Evolutionary conservation across 208 protist species (phyloP).

Genomic region (Tritrichomonas foetus): DNA sequence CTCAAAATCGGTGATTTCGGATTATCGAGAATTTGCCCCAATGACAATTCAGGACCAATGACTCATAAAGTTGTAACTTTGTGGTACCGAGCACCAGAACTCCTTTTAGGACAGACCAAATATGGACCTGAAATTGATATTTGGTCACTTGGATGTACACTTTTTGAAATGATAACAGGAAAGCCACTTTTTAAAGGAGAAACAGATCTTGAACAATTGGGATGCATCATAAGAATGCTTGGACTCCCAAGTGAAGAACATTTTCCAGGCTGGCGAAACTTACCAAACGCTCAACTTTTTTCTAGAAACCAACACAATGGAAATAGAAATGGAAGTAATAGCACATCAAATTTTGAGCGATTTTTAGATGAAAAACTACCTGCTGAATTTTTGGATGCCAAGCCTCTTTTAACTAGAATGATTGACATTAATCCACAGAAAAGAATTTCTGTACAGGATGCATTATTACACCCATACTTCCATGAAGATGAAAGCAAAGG

Average conservation of each 20-base stretch:
- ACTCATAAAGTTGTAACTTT: not conserved
- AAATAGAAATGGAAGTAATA: too few relatives aligned
- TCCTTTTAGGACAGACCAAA: not conserved
- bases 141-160: not conserved
- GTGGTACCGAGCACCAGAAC: not conserved
- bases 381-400: too few relatives aligned
- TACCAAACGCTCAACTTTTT: too few relatives aligned
- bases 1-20: not conserved
- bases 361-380: too few relatives aligned
- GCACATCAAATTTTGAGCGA: too few relatives aligned
- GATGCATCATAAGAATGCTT: not conserved
- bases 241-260: not conserved
- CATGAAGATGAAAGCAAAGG: too few relatives aligned
- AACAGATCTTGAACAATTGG: slow-evolving; percentile 82
- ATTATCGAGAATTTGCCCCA: not conserved
- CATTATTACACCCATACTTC: too few relatives aligned
- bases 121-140: not conserved
- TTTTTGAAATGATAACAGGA: not conserved
- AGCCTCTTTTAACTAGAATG: too few relatives aligned
- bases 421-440: too few relatives aligned
- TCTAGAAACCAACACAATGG: too few relatives aligned
- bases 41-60: not conserved
- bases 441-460: too few relatives aligned
- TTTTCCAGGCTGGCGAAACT: not conserved
- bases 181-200: slow-evolving; percentile 58